A percentile compares a stretch with the other conserved stretches of the same genome.
Conservation (phyloP, 768 basidiomycete species). For the Leccinum disarticulatum region DNA sequence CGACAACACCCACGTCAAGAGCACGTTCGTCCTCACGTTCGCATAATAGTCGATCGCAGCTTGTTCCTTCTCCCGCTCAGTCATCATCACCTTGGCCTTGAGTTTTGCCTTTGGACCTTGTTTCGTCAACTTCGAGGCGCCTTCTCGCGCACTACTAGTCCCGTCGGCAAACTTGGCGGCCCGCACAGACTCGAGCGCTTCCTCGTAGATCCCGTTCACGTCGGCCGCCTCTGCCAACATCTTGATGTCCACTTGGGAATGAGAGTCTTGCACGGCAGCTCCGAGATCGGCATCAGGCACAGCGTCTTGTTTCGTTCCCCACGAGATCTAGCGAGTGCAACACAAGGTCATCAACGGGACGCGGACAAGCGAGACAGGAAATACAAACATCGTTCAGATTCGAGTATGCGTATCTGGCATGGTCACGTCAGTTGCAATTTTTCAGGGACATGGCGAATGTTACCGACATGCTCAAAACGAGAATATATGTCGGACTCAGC, state of each 20-base stretch:
- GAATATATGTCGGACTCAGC: constrained; percentile 79
- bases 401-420: constrained; percentile 73
- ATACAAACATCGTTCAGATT: constrained; percentile 75
- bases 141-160: neutral
- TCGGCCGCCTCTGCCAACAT: constrained; percentile 80
- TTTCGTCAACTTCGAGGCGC: constrained; percentile 8
- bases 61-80: constrained; percentile 64
- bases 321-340: constrained; percentile 59
- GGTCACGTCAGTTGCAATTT: constrained; percentile 22
- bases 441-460: neutral
- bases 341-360: constrained; percentile 7
- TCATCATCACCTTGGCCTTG: constrained; percentile 35
- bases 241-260: constrained; percentile 85
- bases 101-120: constrained; percentile 8
- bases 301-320: constrained; percentile 95
- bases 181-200: constrained; percentile 73
- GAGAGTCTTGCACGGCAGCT: constrained; percentile 74
- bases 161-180: constrained; percentile 44
- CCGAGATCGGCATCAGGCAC: constrained; percentile 76
- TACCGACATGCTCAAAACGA: constrained; percentile 72
- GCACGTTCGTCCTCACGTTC: constrained; percentile 78
- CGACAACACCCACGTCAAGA: constrained; percentile 81
- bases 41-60: constrained; percentile 86
- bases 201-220: constrained; percentile 81
- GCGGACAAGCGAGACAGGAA: constrained; percentile 9